Base-by-base conservation (phyloP, 805 yeast genomes). In the Candida tibetensis region DNA sequence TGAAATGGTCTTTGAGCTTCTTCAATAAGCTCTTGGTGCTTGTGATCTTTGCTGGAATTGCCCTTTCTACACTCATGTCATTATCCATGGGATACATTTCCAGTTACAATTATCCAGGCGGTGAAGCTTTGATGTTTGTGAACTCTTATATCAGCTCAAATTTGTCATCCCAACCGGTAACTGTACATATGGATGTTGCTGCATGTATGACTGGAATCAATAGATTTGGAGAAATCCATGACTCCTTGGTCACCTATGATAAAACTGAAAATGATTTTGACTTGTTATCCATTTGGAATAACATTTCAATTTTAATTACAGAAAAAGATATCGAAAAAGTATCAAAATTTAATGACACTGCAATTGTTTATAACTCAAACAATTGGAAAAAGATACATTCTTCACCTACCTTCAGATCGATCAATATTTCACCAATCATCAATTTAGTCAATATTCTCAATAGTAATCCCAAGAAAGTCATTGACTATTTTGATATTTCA, bases 151-250 rank as follows among this genome's bases (percentile, higher is more conserved):
- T 75, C 17, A 36, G 62, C 6, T 17, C 44, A 3, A 36, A 48
- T 30, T 36, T 42, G 19, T 42, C 44, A 26, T 42, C 57, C 3
- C 49, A 54, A 10, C 41, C 54, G 12, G 41, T 67, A 13, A 58
- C 69, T 0, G 78, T 90, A 7, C 95, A 90, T 58, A 62, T 87
- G 64, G 95, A 85, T 51, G 81, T 82, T 2, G 77, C 85, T 0
- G 74, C 91, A 0, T 86, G 95, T 52, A 88, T 87, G 93, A 79
- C 91, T 1, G 98, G 98, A 6, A 82, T 81, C 3, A 76, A 90
- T 2, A 69, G 77, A 36, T 91, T 91, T 62, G 82, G 82, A 0
- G 82, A 89, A 52, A 47, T 84, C 4, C 72, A 76, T 34, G 50
- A 47, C 31, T 29, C 28, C 9, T 32, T 53, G 19, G 48, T 62